These are phyloP conservation scores for Houttuynia cordata DNA, from an alignment of 164 flowering plant genomes.

Conservation along the genomic window DNA sequence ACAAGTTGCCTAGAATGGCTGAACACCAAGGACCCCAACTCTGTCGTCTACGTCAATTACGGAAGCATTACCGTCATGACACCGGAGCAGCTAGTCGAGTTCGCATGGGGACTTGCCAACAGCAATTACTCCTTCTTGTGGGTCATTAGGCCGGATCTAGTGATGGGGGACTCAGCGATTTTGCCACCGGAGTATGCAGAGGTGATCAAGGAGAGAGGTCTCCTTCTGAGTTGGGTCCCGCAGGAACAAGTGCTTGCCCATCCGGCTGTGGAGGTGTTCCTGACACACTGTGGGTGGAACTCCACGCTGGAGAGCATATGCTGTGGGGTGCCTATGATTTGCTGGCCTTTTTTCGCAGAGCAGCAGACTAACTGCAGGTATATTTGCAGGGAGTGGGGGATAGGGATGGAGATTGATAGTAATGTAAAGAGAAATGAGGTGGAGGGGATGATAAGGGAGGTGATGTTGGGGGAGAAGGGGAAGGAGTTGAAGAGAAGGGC, in stretches of 20 bases:
- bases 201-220: slow-evolving; percentile 19
- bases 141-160: slow-evolving; percentile 38
- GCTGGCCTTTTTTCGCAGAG: slow-evolving; percentile 11
- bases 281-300: slow-evolving; percentile 15
- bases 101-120: slow-evolving; percentile 48
- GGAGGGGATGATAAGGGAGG: slow-evolving; percentile 2
- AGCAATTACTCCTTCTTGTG: slow-evolving; percentile 30
- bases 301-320: slow-evolving; percentile 9
- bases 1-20: slow-evolving; percentile 30
- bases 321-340: slow-evolving; percentile 7
- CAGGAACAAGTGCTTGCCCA: slow-evolving; percentile 25
- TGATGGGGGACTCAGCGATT: slow-evolving; percentile 19
- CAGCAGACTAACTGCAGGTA: slow-evolving; percentile 8
- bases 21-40: slow-evolving; percentile 18
- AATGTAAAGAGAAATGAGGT: slow-evolving; percentile 7
- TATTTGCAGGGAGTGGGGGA: slow-evolving; percentile 5
- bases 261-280: slow-evolving; percentile 6
- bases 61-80: slow-evolving; percentile 36
- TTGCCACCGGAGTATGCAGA: slow-evolving; percentile 19
- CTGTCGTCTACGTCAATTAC: slow-evolving; percentile 39
- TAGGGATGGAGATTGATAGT: slow-evolving; percentile 8
- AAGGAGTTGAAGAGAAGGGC: slow-evolving; percentile 6
- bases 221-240: slow-evolving; percentile 33
- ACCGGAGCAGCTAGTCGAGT: slow-evolving; percentile 24
- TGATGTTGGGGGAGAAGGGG: slow-evolving; percentile 9